Evolutionary conservation across 129 eudicot genomes (phyloP).

Genomic region (Flaveria sonorensis): DNA sequence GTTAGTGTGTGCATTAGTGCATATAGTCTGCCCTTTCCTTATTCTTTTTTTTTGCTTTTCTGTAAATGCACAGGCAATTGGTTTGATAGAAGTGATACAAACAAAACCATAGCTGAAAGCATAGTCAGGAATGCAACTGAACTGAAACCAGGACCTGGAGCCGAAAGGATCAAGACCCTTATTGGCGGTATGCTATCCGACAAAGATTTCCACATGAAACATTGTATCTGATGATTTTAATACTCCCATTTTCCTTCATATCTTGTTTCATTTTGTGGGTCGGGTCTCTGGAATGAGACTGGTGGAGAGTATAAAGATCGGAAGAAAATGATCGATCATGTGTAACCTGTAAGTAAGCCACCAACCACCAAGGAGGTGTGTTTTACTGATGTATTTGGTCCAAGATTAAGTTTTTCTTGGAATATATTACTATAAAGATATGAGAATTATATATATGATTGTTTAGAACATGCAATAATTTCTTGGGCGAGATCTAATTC

Average conservation of each 20-base stretch:
- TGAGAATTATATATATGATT: constrained; percentile 25
- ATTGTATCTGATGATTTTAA: constrained; percentile 45
- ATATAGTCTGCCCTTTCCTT: not conserved
- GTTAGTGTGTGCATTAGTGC: no score
- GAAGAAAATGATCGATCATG: constrained; percentile 9
- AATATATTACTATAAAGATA: constrained; percentile 17
- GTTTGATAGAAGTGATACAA: constrained; percentile 51
- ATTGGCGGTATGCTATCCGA: constrained; percentile 56
- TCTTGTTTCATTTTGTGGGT: constrained; percentile 4
- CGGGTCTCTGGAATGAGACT: not conserved
- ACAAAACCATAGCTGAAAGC: constrained; percentile 30
- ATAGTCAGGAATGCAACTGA: constrained; percentile 41
- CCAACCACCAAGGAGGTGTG: constrained; percentile 18
- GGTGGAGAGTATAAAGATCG: constrained; percentile 10
- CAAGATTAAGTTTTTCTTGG: constrained; percentile 35
- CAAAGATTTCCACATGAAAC: constrained; percentile 61
- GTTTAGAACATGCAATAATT: constrained; percentile 25
- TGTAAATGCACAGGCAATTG: constrained; percentile 51
- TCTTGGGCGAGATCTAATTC: not conserved
- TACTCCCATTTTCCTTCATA: constrained; percentile 8
- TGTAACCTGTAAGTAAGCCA: constrained; percentile 33
- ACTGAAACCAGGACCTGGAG: constrained; percentile 77
- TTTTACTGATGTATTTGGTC: constrained; percentile 25
- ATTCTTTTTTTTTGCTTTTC: not conserved
- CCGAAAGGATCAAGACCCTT: constrained; percentile 63